Evolutionary conservation across 768 basidiomycete genomes (phyloP).

Genomic region (Tulasnella sp.): DNA sequence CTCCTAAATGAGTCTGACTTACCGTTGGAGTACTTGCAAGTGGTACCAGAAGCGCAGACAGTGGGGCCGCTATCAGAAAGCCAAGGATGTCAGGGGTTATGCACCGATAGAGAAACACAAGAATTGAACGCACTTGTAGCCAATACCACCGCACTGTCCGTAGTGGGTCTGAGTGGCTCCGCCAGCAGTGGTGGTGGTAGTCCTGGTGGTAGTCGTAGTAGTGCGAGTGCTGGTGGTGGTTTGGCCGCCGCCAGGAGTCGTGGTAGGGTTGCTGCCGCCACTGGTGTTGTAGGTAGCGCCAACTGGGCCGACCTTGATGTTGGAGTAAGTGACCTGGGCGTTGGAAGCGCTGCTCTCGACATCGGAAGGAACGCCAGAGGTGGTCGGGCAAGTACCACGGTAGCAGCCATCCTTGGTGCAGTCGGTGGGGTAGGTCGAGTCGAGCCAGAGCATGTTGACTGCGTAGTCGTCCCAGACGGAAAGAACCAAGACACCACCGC

Average conservation of each 20-base stretch:
- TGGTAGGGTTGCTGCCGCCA: background rate
- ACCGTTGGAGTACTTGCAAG: conserved; percentile 12
- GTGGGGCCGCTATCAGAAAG: conserved; percentile 13
- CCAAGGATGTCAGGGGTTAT: background rate
- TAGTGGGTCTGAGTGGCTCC: conserved; percentile 13
- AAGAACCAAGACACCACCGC: conserved; percentile 45
- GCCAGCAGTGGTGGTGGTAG: background rate
- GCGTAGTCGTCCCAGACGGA: conserved; percentile 50
- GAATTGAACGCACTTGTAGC: background rate
- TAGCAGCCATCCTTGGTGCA: conserved; percentile 11
- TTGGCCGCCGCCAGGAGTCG: background rate
- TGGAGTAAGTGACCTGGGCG: conserved; percentile 19
- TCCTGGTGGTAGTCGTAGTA: too few relatives aligned
- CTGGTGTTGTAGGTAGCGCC: conserved; percentile 17
- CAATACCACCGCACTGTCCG: conserved; percentile 14
- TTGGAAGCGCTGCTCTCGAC: conserved; percentile 14
- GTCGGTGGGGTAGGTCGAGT: conserved; percentile 19
- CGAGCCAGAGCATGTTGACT: conserved; percentile 50
- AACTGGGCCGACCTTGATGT: conserved; percentile 22
- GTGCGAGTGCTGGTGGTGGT: conserved; percentile 8
- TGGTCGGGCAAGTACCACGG: conserved; percentile 21
- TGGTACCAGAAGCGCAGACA: conserved; percentile 2
- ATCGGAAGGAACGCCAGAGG: conserved; percentile 18
- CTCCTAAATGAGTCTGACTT: background rate
- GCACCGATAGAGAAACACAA: background rate